Conservation (phyloP, 2,329 filamentous ascomycete genomes). For the Fusarium sterilihyphosum region DNA sequence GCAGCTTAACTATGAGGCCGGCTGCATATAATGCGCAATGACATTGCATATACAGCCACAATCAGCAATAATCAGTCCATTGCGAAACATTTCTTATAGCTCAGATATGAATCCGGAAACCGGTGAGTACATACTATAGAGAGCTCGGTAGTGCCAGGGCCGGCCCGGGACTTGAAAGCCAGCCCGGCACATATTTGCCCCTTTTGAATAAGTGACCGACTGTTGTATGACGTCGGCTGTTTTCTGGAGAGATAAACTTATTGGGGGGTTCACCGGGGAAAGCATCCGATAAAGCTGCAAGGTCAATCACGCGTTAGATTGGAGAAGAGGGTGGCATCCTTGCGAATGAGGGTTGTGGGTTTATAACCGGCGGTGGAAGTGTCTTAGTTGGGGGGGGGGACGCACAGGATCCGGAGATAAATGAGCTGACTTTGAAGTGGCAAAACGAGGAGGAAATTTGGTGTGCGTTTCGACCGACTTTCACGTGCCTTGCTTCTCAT, state of each 20-base stretch:
- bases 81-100: background rate
- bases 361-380: constrained; percentile 18
- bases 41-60: background rate
- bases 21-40: constrained; percentile 1
- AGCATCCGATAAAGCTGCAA: background rate
- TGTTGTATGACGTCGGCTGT: constrained; percentile 12
- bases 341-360: background rate
- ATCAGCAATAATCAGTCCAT: constrained; percentile 2
- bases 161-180: constrained; percentile 4
- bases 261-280: background rate
- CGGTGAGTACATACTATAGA: background rate
- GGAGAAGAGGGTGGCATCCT: background rate
- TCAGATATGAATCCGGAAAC: background rate
- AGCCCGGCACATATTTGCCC: background rate
- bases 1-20: background rate
- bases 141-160: background rate
- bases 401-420: background rate
- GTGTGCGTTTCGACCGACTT: background rate
- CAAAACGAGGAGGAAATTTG: background rate
- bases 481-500: background rate
- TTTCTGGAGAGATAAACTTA: background rate
- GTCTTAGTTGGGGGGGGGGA: background rate
- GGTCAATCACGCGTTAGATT: background rate
- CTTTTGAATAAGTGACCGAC: background rate
- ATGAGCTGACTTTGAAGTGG: background rate